Evolutionary conservation across 2,329 filamentous ascomycete genomes (phyloP), one percentile per base, ranked within the genome.

Genomic region (Whalleya microplaca): DNA sequence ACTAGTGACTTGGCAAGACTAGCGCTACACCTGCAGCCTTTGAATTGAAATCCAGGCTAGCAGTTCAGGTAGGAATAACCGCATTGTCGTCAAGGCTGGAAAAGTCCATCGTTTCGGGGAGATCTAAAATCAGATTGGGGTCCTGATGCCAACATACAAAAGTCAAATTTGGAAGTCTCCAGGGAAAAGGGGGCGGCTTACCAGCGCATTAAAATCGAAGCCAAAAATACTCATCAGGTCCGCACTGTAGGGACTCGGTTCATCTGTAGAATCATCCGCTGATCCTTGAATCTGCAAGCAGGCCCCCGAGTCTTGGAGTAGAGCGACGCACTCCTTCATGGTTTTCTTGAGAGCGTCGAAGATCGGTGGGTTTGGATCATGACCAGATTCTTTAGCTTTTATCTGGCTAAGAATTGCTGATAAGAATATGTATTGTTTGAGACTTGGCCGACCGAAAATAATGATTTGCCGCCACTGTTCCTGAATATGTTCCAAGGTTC

Each of bases 381-480:
- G 29, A 0, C 56, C 54, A 0, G 40, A 6, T 47, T 66, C 63
- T 19, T 60, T 44, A 1, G 59, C 58, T 14, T 57, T 53, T 29
- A 66, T 62, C 6, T 66, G 59, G 14, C 42, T 43, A n/a, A 67
- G 50, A 5, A 64, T 57, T n/a, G 49, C 59, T n/a, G 64, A 61
- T 19, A 63, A 43, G 23, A 66, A 61, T n/a, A 66, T 50, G 42
- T 64, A 64, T 44, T 62, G 59, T 52, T 66, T 67, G 5, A 61
- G 48, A 14, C 65, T 67, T 12, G 61, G 64, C 2, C 64, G 53
- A 5, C 65, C 65, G 1, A 66, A 53, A 2, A 47, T 50, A 14
- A 67, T 60, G 41, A 64, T 55, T 3, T 66, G 55, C 4, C 59
- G 51, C 57, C 65, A 60, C 54, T 66, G 65, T 19, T 41, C 61